Conservation (phyloP, 495 filamentous ascomycete species). For the Tuber microsphaerosporum region DNA sequence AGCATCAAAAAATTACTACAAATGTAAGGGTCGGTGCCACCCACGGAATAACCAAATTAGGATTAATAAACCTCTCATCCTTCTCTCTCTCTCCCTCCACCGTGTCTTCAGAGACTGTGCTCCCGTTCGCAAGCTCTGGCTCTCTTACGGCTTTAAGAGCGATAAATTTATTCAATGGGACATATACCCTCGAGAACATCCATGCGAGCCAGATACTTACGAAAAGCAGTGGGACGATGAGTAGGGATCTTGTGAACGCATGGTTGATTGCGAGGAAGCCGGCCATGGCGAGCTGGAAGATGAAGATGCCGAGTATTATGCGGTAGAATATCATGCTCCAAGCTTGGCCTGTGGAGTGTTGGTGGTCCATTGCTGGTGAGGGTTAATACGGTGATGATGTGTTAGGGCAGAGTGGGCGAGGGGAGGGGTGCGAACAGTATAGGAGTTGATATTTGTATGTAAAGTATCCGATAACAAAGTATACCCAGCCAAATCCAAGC, state of each 20-base stretch:
- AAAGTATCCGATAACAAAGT: constrained; percentile 83
- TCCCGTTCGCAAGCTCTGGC: constrained; percentile 24
- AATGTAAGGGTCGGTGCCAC: constrained; percentile 33
- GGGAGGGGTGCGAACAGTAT: constrained; percentile 46
- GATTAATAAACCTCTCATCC: constrained; percentile 58
- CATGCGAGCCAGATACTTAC: constrained; percentile 80
- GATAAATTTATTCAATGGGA: constrained; percentile 84
- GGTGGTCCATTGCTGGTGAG: constrained; percentile 77
- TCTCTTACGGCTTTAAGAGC: constrained; percentile 56
- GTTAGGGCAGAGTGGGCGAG: not conserved
- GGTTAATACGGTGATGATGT: not conserved
- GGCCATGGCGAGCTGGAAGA: constrained; percentile 87
- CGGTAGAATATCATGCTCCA: constrained; percentile 95
- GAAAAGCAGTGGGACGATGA: constrained; percentile 68
- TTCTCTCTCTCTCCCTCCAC: constrained; percentile 63
- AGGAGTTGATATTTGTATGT: constrained; percentile 97
- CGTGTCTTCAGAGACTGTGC: constrained; percentile 38
- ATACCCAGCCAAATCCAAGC: constrained; percentile 72
- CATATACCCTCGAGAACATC: constrained; percentile 65
- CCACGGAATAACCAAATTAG: constrained; percentile 60
- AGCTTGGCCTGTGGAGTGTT: constrained; percentile 85
- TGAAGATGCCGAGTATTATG: constrained; percentile 68
- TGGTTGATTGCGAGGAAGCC: constrained; percentile 70
- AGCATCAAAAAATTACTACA: not conserved
- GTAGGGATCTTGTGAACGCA: constrained; percentile 60